A percentile compares a stretch with the other conserved stretches of the same genome.
Evolutionary conservation across 1,284 basidiomycete genomes (phyloP).

Genomic region (Malassezia pachydermatis): DNA sequence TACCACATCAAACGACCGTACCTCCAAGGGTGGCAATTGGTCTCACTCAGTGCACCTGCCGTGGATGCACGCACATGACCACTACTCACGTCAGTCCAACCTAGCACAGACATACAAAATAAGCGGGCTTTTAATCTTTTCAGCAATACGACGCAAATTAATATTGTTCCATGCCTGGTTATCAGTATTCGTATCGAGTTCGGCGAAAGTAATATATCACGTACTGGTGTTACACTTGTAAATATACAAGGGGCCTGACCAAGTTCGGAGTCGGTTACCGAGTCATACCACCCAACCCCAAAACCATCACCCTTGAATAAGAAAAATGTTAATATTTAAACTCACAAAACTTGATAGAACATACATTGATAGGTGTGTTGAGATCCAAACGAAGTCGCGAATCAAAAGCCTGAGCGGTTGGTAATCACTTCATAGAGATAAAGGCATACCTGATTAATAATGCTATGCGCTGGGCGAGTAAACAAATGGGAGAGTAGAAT

Average conservation of each 20-base stretch:
- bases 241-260: conserved; percentile 69
- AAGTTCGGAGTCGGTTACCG: conserved; percentile 22
- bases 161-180: conserved; percentile 40
- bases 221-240: conserved; percentile 69
- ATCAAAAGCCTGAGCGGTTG: conserved; percentile 26
- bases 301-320: conserved; percentile 70
- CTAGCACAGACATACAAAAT: conserved; percentile 22
- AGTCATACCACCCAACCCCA: conserved; percentile 67
- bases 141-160: conserved; percentile 38
- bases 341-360: not conserved
- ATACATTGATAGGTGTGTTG: conserved; percentile 35
- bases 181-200: not conserved
- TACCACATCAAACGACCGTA: conserved; percentile 39
- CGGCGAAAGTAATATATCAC: not conserved
- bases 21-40: conserved; percentile 44
- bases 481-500: conserved; percentile 56
- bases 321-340: not conserved
- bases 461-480: conserved; percentile 82
- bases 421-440: not conserved
- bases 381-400: conserved; percentile 49
- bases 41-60: conserved; percentile 36
- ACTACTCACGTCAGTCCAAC: not conserved
- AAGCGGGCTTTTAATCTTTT: conserved; percentile 43
- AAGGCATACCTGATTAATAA: conserved; percentile 50
- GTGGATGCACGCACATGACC: conserved; percentile 40